These are phyloP conservation scores for Rhexocercosporidium sp. DNA, from an alignment of 2,329 filamentous ascomycete species.

Conservation along the genomic window DNA sequence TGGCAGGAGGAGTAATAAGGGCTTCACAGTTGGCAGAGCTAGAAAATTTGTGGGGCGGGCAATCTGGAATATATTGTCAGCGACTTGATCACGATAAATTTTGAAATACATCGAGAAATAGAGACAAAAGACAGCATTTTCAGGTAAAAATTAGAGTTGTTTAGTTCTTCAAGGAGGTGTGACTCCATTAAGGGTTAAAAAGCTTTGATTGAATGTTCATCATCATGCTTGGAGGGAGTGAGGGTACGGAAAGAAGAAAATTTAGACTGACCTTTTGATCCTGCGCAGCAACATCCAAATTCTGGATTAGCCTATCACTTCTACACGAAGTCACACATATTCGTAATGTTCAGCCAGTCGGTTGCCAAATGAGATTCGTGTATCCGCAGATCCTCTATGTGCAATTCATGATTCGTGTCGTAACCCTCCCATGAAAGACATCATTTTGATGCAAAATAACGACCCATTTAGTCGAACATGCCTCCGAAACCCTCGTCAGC, in stretches of 20 bases:
- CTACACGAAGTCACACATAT: slow-evolving; percentile 15
- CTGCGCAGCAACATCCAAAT: not conserved
- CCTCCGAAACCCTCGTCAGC: slow-evolving; percentile 72
- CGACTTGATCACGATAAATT: slow-evolving; percentile 39
- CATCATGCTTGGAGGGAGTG: slow-evolving; percentile 34
- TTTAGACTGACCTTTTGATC: slow-evolving; percentile 34
- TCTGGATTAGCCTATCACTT: slow-evolving; percentile 22
- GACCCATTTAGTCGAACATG: slow-evolving; percentile 69
- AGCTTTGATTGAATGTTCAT: slow-evolving; percentile 45
- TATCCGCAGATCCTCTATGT: slow-evolving; percentile 35
- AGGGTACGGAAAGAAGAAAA: slow-evolving; percentile 22
- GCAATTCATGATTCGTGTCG: slow-evolving; percentile 32
- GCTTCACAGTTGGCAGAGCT: not conserved
- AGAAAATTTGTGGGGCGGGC: not conserved
- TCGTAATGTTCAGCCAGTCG: slow-evolving; percentile 9
- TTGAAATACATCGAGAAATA: slow-evolving; percentile 58
- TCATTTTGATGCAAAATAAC: slow-evolving; percentile 33
- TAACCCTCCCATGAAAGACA: slow-evolving; percentile 25
- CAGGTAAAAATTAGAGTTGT: slow-evolving; percentile 51
- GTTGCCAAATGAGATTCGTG: slow-evolving; percentile 29
- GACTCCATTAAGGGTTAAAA: slow-evolving; percentile 47
- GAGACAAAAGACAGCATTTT: slow-evolving; percentile 26
- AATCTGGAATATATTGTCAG: slow-evolving; percentile 61
- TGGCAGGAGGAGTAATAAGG: not conserved
- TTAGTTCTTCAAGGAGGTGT: slow-evolving; percentile 45